Evolutionary conservation across 352 stramenopile species (phyloP).

Genomic region (Poterioochromonas sp.): DNA sequence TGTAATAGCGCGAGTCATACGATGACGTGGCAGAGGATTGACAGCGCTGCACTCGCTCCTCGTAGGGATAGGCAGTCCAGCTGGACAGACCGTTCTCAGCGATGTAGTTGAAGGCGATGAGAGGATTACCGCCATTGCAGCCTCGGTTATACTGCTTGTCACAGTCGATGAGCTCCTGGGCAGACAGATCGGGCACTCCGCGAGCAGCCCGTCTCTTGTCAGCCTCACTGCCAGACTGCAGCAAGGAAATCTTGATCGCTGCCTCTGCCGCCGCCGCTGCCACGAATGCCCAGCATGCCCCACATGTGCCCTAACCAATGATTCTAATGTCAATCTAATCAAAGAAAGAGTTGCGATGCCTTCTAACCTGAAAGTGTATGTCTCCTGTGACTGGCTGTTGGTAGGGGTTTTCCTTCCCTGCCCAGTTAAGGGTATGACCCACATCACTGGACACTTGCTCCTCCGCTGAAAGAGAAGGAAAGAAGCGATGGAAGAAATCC

Average conservation of each 20-base stretch:
- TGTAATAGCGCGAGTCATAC: not conserved
- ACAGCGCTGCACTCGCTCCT: not conserved
- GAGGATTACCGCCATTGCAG: not conserved
- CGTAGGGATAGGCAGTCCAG: not conserved
- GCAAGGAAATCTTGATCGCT: not conserved
- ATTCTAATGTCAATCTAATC: too few species aligned
- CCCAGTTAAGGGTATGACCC: too few species aligned
- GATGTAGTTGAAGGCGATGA: not conserved
- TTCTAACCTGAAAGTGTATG: not conserved
- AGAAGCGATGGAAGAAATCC: not conserved
- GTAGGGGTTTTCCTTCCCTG: too few species aligned
- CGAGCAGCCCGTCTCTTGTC: not conserved
- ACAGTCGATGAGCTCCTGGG: slow-evolving; percentile 17
- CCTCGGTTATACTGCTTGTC: not conserved
- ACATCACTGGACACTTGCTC: too few species aligned
- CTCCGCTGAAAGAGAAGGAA: not conserved
- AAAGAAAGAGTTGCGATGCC: not conserved
- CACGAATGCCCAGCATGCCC: slow-evolving; percentile 22
- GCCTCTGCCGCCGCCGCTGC: not conserved
- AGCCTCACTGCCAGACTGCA: not conserved
- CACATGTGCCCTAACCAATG: not conserved
- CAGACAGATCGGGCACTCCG: not conserved
- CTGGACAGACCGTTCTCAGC: not conserved
- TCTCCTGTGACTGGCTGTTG: too few species aligned
- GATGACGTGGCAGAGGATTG: not conserved